phyloP scores from a whole-genome alignment of 192 early-diverging fungal species.

The Backusella australiensis region DNA sequence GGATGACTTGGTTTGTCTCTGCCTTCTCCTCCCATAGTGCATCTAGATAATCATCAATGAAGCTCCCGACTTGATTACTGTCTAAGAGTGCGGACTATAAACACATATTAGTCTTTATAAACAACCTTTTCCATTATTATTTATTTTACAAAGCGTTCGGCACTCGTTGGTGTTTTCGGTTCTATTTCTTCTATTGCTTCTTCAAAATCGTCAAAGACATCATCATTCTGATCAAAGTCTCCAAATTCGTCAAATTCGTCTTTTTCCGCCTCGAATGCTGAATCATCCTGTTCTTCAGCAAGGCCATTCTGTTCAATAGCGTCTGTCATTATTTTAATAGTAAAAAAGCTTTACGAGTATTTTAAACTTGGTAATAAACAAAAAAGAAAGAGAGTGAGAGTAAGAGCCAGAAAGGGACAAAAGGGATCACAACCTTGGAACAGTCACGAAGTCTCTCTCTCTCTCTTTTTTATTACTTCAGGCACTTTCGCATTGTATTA shows the following conservation, averaged over 20 bases:
- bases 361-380: neutral
- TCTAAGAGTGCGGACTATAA: constrained; percentile 6
- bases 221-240: constrained; percentile 8
- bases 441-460: neutral
- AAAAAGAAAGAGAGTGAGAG: neutral
- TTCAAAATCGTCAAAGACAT: constrained; percentile 36
- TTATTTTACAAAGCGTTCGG: constrained; percentile 6
- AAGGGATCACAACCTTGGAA: neutral
- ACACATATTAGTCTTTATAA: neutral
- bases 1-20: neutral
- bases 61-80: neutral
- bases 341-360: neutral
- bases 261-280: neutral
- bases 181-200: neutral
- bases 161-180: constrained; percentile 6
- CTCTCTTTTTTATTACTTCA: neutral
- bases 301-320: neutral
- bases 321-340: neutral
- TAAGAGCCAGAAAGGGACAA: neutral
- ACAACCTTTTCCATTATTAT: neutral
- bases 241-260: constrained; percentile 8
- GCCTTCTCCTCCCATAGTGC: neutral
- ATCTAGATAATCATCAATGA: neutral
- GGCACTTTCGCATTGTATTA: neutral
- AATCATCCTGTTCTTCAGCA: neutral